Percentiles rank a stretch among this genome's conserved stretches.
phyloP scores from a whole-genome alignment of 371 early-diverging fungal species.

The Apophysomyces sp. region DNA sequence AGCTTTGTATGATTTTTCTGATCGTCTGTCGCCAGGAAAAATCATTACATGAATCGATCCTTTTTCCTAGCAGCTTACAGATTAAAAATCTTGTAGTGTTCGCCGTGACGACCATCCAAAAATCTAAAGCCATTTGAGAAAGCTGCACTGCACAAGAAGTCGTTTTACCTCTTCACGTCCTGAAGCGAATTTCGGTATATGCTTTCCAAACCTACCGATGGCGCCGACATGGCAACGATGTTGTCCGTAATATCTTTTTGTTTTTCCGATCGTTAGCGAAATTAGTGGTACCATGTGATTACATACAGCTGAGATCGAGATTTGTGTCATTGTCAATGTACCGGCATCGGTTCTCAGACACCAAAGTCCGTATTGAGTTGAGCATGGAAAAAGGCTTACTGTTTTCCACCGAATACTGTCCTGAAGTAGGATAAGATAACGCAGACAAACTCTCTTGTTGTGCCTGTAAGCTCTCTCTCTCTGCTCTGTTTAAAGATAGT shows the following conservation, averaged over 20 bases:
- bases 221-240: conserved; percentile 74
- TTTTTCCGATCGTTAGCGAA: neutral
- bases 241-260: conserved; percentile 55
- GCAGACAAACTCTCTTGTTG: too few species aligned
- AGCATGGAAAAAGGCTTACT: conserved; percentile 16
- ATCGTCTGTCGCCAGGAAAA: conserved; percentile 40
- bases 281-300: neutral
- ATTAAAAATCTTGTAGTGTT: conserved; percentile 71
- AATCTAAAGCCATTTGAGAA: conserved; percentile 38
- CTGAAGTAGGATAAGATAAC: too few species aligned
- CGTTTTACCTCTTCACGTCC: conserved; percentile 58
- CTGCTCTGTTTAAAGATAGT: too few species aligned
- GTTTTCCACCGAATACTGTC: too few species aligned
- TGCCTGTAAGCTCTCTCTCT: too few species aligned
- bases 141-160: neutral
- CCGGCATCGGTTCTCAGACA: conserved; percentile 58
- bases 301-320: conserved; percentile 66
- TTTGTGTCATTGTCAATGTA: conserved; percentile 48
- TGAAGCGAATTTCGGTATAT: conserved; percentile 61
- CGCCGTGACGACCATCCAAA: conserved; percentile 54
- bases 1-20: conserved; percentile 51
- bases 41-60: neutral
- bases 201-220: conserved; percentile 61
- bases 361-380: conserved; percentile 33
- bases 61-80: conserved; percentile 38